These are phyloP conservation scores for Choiromyces venosus DNA, from an alignment of 495 filamentous ascomycete species.

Conservation along the genomic window DNA sequence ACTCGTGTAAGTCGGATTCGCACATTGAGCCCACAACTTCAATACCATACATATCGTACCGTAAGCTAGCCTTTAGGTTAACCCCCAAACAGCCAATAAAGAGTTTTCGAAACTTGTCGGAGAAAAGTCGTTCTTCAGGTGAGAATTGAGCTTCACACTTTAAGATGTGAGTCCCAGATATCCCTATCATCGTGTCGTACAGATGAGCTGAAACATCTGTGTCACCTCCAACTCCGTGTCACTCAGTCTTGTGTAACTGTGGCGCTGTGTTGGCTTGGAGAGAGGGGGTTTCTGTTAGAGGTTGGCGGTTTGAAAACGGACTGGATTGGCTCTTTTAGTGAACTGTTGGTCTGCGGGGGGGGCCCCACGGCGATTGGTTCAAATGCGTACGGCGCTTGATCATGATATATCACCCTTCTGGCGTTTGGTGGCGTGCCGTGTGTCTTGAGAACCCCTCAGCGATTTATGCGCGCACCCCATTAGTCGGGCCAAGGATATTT, in stretches of 20 bases:
- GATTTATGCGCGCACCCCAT: neutral
- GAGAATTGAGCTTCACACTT: neutral
- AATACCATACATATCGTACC: neutral
- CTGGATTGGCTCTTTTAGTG: neutral
- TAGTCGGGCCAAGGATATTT: neutral
- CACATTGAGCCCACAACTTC: neutral
- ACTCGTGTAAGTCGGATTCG: too few species aligned
- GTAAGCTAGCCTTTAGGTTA: too few species aligned
- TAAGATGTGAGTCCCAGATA: neutral
- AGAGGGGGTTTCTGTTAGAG: neutral
- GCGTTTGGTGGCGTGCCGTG: neutral
- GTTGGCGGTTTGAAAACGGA: neutral
- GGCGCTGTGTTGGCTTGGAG: neutral
- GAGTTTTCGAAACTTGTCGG: neutral
- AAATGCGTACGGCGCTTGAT: neutral
- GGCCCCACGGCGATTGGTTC: neutral
- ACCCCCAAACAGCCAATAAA: neutral
- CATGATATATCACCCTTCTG: neutral
- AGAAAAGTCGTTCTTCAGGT: neutral
- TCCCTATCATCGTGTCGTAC: constrained; percentile 1
- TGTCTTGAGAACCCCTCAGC: neutral
- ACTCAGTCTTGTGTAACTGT: neutral
- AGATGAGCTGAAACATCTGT: neutral
- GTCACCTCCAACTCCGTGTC: neutral
- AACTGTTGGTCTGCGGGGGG: neutral